phyloP scores from a whole-genome alignment of 2,329 filamentous ascomycete species.

The Venturia asperata region DNA sequence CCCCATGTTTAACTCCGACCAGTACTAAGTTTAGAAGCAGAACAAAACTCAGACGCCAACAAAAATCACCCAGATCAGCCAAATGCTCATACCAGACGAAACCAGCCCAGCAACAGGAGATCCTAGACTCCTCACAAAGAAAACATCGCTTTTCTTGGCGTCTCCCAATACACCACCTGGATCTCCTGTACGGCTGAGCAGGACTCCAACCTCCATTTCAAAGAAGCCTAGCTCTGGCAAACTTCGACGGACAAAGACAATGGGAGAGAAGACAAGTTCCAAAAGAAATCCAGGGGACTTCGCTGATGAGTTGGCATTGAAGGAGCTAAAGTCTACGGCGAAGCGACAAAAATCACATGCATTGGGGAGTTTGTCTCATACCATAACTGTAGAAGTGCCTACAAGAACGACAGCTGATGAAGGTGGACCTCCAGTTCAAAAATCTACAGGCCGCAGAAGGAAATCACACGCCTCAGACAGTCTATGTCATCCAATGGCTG shows the following conservation, averaged over 20 bases:
- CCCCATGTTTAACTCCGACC: background rate
- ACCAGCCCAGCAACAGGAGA: background rate
- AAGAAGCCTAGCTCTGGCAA: background rate
- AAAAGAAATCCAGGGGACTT: background rate
- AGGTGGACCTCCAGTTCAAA: background rate
- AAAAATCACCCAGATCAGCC: slow-evolving; percentile 7
- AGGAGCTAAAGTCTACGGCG: background rate
- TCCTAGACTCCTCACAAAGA: slow-evolving; percentile 2
- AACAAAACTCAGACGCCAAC: background rate
- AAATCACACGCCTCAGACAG: background rate
- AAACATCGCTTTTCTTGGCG: background rate
- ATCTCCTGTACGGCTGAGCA: background rate
- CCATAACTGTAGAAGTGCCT: background rate
- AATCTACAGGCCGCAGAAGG: background rate
- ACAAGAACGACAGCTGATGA: background rate
- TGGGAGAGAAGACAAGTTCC: background rate
- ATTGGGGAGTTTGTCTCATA: background rate
- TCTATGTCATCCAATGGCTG: background rate
- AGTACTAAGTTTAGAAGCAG: background rate
- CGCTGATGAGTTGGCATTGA: background rate
- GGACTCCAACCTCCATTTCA: background rate
- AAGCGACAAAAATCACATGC: background rate
- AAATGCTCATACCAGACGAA: slow-evolving; percentile 6
- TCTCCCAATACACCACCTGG: slow-evolving; percentile 4
- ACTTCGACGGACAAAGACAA: slow-evolving; percentile 9